Evolutionary conservation across 257 asterid genomes (phyloP).

Genomic region (Coffea canephora): DNA sequence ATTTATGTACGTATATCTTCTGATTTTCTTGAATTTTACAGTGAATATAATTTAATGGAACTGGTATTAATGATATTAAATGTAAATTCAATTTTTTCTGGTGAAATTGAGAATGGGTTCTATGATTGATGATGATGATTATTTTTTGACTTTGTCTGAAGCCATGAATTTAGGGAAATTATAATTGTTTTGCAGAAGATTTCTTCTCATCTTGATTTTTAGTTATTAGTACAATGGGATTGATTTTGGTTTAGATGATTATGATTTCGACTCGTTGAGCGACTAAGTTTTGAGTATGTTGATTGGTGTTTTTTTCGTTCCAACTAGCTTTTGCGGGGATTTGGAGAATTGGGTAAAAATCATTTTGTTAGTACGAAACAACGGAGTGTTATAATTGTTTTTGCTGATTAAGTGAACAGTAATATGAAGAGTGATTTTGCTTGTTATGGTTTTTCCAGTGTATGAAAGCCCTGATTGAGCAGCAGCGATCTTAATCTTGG

Average conservation of each 20-base stretch:
- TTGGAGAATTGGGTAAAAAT: neutral
- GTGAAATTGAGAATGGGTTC: slow-evolving; percentile 1
- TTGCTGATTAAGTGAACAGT: neutral
- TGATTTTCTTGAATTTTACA: neutral
- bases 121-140: neutral
- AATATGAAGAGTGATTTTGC: neutral
- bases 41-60: neutral
- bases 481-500: neutral
- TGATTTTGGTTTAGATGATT: neutral
- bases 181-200: neutral
- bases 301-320: neutral
- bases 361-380: neutral
- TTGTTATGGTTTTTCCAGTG: neutral
- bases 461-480: neutral
- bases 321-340: neutral
- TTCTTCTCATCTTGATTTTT: neutral
- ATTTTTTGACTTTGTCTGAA: neutral
- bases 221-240: slow-evolving; percentile 3
- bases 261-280: neutral
- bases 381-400: neutral
- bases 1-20: neutral
- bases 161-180: neutral
- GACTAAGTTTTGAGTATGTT: neutral
- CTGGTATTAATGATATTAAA: neutral
- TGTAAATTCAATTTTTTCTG: neutral